Conservation (phyloP, 176 grass and related monocot species). For the Raddia distichophylla region DNA sequence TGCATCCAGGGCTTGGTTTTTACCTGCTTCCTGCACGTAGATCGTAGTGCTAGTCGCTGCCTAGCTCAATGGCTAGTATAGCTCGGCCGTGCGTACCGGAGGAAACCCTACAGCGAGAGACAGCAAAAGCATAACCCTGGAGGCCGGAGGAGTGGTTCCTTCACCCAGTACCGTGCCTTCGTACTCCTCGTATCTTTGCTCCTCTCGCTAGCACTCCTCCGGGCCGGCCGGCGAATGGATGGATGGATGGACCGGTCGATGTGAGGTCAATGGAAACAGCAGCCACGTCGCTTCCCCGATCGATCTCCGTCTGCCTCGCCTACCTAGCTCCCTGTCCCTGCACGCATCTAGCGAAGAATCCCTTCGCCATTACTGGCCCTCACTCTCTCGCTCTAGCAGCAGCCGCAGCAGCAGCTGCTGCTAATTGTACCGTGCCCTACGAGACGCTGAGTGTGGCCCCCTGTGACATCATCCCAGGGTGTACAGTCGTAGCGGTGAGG, state of each 20-base stretch:
- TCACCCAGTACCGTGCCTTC: slow-evolving; percentile 20
- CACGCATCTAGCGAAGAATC: background rate
- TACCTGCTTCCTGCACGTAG: background rate
- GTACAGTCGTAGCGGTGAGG: background rate
- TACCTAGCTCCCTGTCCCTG: background rate
- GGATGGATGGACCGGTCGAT: background rate
- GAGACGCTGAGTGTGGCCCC: background rate
- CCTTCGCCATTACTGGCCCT: background rate
- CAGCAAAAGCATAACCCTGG: slow-evolving; percentile 33
- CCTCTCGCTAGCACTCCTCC: background rate
- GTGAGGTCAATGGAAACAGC: background rate
- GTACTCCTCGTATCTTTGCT: slow-evolving; percentile 27
- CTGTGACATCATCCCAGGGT: background rate
- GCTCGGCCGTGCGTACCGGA: background rate
- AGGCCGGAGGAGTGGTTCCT: slow-evolving; percentile 36
- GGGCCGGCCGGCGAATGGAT: background rate
- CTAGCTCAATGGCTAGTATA: background rate
- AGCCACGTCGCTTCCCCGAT: slow-evolving; percentile 12
- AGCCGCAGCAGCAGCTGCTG: no score
- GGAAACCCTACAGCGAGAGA: slow-evolving; percentile 13
- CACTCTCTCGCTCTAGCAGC: no score
- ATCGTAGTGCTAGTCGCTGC: background rate
- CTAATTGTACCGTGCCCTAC: background rate
- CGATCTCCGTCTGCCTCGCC: no score
- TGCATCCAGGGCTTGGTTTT: background rate